Percentiles rank a stretch among this genome's conserved stretches.
phyloP scores from a whole-genome alignment of 331 rosid species.

The Pyrus hybrid region DNA sequence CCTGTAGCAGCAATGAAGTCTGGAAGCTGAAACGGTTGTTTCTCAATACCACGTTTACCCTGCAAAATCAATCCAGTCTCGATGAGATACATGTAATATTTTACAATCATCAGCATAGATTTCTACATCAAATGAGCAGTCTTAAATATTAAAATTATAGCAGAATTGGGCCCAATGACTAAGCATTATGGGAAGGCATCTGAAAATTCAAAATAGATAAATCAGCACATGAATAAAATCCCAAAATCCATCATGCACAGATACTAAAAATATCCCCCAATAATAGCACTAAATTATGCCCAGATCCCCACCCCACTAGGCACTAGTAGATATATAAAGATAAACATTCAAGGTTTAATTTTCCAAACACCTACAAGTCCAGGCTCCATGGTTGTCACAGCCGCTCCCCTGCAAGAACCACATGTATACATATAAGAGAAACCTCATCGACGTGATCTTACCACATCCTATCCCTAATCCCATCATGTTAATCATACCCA shows the following conservation, averaged over 20 bases:
- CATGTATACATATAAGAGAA: slow-evolving; percentile 98
- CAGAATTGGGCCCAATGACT: slow-evolving; percentile 50
- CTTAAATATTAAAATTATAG: slow-evolving; percentile 21
- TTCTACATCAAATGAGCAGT: slow-evolving; percentile 11
- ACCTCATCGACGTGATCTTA: slow-evolving; percentile 68
- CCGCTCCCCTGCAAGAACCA: slow-evolving; percentile 99
- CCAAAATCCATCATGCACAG: slow-evolving; percentile 15
- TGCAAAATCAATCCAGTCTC: slow-evolving; percentile 29
- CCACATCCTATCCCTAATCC: slow-evolving; percentile 46
- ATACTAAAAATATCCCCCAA: slow-evolving; percentile 18
- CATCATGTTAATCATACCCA: slow-evolving; percentile 44
- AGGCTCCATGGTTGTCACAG: slow-evolving; percentile 78
- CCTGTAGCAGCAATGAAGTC: slow-evolving; percentile 99
- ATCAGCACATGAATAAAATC: slow-evolving; percentile 37
- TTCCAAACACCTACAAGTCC: slow-evolving; percentile 96
- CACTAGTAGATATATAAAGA: slow-evolving; percentile 25
- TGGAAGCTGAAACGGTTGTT: slow-evolving; percentile 97
- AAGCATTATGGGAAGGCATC: slow-evolving; percentile 61
- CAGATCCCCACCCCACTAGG: slow-evolving; percentile 44
- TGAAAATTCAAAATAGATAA: slow-evolving; percentile 70
- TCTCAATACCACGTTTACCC: slow-evolving; percentile 99
- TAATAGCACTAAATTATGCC: slow-evolving; percentile 16
- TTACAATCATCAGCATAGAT: not conserved
- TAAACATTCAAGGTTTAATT: slow-evolving; percentile 60
- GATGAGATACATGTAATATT: slow-evolving; percentile 36